These are phyloP conservation scores for Aspergillus coremiiformis DNA, from an alignment of 495 filamentous ascomycete species.

Conservation along the genomic window DNA sequence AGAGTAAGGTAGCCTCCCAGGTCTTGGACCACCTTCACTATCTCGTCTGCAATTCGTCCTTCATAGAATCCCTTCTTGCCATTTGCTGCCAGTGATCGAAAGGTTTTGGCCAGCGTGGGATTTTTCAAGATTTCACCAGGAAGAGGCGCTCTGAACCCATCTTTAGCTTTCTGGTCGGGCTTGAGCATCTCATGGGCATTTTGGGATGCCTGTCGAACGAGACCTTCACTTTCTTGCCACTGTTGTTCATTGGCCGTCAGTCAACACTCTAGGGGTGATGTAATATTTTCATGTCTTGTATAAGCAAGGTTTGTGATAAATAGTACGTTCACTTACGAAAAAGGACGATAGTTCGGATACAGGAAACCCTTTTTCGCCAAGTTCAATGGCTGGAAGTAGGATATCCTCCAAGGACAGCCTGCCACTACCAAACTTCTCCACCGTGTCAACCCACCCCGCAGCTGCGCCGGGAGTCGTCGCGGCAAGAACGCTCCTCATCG, in stretches of 20 bases:
- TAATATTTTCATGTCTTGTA: not conserved
- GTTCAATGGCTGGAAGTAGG: slow-evolving; percentile 71
- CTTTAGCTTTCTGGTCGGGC: slow-evolving; percentile 52
- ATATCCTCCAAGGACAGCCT: slow-evolving; percentile 73
- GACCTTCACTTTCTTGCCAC: slow-evolving; percentile 59
- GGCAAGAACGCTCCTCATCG: slow-evolving; percentile 67
- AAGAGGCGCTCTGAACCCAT: slow-evolving; percentile 61
- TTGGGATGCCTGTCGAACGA: slow-evolving; percentile 64
- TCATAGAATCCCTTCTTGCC: slow-evolving; percentile 90
- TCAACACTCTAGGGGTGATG: not conserved
- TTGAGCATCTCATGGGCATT: slow-evolving; percentile 84
- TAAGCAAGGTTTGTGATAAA: not conserved
- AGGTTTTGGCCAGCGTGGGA: slow-evolving; percentile 71
- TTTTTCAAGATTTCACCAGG: slow-evolving; percentile 90
- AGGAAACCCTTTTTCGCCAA: slow-evolving; percentile 85
- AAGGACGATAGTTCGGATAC: slow-evolving; percentile 71
- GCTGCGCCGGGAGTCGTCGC: slow-evolving; percentile 86
- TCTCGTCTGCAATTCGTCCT: slow-evolving; percentile 68
- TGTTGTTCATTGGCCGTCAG: slow-evolving; percentile 20
- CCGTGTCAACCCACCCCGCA: slow-evolving; percentile 87
- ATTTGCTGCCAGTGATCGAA: slow-evolving; percentile 67
- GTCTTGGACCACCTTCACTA: slow-evolving; percentile 69
- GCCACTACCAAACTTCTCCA: slow-evolving; percentile 88
- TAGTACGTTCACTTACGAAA: slow-evolving; percentile 48
- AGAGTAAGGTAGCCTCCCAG: slow-evolving; percentile 72